phyloP scores from a whole-genome alignment of 169 alveolate genomes.

The Eimeria praecox region DNA sequence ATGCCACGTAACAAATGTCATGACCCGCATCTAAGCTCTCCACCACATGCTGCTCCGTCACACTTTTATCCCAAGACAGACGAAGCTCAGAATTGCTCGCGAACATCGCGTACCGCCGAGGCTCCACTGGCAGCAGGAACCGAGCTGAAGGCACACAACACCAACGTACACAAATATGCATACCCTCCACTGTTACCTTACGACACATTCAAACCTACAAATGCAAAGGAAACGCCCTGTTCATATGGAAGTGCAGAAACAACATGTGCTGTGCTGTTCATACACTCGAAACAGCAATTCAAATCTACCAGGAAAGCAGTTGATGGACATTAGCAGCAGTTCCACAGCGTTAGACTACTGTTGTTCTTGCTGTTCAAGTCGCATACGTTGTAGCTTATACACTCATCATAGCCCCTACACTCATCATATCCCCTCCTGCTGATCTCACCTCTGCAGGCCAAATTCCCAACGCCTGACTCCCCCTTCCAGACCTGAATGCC shows the following conservation, averaged over 20 bases:
- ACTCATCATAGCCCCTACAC: no score
- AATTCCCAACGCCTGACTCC: conserved; percentile 83
- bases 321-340: not conserved
- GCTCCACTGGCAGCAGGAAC: conserved; percentile 69
- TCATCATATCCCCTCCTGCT: no score
- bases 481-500: conserved; percentile 87
- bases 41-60: conserved; percentile 78
- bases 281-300: not conserved
- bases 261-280: not conserved
- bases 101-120: conserved; percentile 64
- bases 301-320: not conserved
- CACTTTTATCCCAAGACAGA: conserved; percentile 83
- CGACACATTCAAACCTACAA: not conserved
- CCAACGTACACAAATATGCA: not conserved
- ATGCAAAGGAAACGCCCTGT: not conserved
- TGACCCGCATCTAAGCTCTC: conserved; percentile 80
- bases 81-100: conserved; percentile 82
- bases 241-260: not conserved
- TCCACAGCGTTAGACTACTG: not conserved
- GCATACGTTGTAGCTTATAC: not conserved
- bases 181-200: not conserved
- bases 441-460: conserved; percentile 80
- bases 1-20: conserved; percentile 84
- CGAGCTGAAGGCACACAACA: conserved; percentile 30
- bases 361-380: no score